phyloP scores from a whole-genome alignment of 1,284 basidiomycete species.

The Cryptococcus hybrid region DNA sequence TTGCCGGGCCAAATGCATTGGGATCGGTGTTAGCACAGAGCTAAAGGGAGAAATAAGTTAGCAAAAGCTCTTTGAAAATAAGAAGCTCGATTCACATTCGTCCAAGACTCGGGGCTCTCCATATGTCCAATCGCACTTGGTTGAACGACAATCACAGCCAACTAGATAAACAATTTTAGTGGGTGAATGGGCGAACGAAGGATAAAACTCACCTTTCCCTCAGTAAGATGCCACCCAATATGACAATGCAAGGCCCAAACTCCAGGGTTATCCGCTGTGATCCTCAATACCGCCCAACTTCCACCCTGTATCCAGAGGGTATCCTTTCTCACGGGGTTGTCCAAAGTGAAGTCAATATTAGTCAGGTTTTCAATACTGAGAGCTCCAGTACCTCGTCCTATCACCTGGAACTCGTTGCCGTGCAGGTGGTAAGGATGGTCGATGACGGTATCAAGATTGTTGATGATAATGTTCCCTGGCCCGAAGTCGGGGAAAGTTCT shows the following conservation, averaged over 20 bases:
- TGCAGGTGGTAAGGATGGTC: constrained; percentile 47
- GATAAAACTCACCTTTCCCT: constrained; percentile 14
- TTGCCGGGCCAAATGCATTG: constrained; percentile 9
- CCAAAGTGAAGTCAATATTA: constrained; percentile 3
- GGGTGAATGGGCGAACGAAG: background rate
- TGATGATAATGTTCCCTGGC: constrained; percentile 34
- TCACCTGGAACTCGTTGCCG: constrained; percentile 29
- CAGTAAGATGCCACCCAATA: constrained; percentile 28
- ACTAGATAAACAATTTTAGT: background rate
- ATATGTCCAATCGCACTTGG: constrained; percentile 13
- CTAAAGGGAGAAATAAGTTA: background rate
- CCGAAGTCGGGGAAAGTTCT: constrained; percentile 23
- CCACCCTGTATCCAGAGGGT: constrained; percentile 36
- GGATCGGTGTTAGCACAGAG: constrained; percentile 16
- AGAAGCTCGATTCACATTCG: background rate
- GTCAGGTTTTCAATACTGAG: constrained; percentile 24
- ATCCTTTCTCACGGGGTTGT: constrained; percentile 47
- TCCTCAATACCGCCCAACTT: constrained; percentile 23
- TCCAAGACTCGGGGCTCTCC: constrained; percentile 14
- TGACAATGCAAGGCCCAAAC: constrained; percentile 31
- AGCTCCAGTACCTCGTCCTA: constrained; percentile 38
- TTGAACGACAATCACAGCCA: constrained; percentile 18
- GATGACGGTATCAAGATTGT: constrained; percentile 36
- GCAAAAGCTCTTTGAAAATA: background rate
- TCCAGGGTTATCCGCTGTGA: constrained; percentile 24